phyloP scores from a whole-genome alignment of 768 basidiomycete species.

The Austroboletus eburneus region DNA sequence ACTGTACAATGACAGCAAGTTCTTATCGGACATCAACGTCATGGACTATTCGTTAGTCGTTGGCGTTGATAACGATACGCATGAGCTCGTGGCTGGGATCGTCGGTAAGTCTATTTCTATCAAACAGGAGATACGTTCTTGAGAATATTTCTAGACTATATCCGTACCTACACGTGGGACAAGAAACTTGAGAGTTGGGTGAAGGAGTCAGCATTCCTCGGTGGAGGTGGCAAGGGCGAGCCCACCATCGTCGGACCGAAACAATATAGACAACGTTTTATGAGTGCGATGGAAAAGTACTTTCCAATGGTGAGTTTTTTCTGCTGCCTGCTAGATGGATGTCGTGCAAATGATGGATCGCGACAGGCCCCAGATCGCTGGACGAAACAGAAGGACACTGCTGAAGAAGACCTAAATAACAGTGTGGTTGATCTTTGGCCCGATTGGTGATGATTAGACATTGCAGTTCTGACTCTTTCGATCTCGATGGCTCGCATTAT shows the following conservation, averaged over 20 bases:
- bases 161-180: conserved; percentile 97
- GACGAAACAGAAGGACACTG: conserved; percentile 81
- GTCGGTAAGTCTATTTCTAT: conserved; percentile 62
- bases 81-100: conserved; percentile 94
- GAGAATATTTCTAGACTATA: conserved; percentile 59
- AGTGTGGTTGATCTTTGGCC: conserved; percentile 58
- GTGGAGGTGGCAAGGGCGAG: conserved; percentile 77
- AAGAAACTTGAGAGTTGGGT: conserved; percentile 99
- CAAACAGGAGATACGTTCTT: conserved; percentile 2
- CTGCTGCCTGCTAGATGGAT: background rate
- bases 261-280: conserved; percentile 86
- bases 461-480: no score
- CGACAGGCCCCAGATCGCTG: conserved; percentile 79
- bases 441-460: conserved; percentile 44
- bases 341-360: conserved; percentile 2
- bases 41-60: conserved; percentile 98
- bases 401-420: conserved; percentile 68
- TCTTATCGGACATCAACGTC: conserved; percentile 89
- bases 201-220: conserved; percentile 90
- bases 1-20: conserved; percentile 92
- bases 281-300: conserved; percentile 86
- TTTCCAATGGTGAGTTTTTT: conserved; percentile 65
- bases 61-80: conserved; percentile 84
- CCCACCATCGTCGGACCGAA: conserved; percentile 97
- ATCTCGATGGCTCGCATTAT: background rate